phyloP scores from a whole-genome alignment of 495 filamentous ascomycete species.

The Aspergillus nanangensis region DNA sequence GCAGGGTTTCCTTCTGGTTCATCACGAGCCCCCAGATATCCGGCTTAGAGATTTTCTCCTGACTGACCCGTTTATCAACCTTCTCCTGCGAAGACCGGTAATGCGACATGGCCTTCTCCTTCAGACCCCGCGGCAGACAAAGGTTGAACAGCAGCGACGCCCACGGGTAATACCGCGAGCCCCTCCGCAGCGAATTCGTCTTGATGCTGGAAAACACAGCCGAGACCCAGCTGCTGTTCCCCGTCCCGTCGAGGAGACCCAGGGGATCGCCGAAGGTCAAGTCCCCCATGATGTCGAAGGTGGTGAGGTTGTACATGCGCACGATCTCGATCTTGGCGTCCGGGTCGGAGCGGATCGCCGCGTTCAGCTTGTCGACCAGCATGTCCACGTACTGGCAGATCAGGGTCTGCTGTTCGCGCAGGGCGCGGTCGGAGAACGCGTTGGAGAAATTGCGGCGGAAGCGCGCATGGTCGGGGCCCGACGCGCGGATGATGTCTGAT shows the following conservation, averaged over 20 bases:
- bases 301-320: conserved; percentile 46
- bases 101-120: conserved; percentile 1
- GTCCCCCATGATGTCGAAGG: conserved; percentile 59
- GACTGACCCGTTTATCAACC: conserved; percentile 1
- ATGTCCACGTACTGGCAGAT: conserved; percentile 14
- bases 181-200: conserved; percentile 1
- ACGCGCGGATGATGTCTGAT: conserved; percentile 9
- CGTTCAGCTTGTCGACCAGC: conserved; percentile 6
- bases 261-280: conserved; percentile 51
- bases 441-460: conserved; percentile 40
- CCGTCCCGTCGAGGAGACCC: conserved; percentile 38
- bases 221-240: conserved; percentile 42
- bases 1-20: conserved; percentile 1
- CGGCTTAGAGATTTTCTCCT: neutral
- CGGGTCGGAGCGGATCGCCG: neutral
- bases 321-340: conserved; percentile 30
- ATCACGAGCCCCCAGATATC: conserved; percentile 12
- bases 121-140: neutral
- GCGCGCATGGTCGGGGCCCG: conserved; percentile 19
- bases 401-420: conserved; percentile 35
- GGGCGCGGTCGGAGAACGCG: conserved; percentile 46
- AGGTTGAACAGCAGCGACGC: neutral
- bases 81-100: conserved; percentile 3
- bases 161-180: conserved; percentile 9
- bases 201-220: conserved; percentile 19